Conservation (phyloP, 2,329 filamentous ascomycete species). For the Dactylonectria estremocensis region DNA sequence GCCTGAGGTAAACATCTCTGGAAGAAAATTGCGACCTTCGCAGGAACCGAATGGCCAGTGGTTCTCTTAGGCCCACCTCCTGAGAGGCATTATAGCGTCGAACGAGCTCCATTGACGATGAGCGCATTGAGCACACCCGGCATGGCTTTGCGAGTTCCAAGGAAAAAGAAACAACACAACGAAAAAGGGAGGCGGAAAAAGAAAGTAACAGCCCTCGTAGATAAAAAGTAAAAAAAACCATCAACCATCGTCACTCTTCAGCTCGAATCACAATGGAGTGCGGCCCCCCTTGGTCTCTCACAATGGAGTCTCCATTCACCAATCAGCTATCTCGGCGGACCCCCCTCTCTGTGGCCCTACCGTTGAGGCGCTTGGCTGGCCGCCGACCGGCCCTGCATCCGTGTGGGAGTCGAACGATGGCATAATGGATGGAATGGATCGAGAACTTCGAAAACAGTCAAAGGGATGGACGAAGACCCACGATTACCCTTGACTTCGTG, state of each 20-base stretch:
- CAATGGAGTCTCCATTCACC: conserved; percentile 19
- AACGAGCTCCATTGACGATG: conserved; percentile 10
- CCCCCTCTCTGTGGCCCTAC: conserved; percentile 30
- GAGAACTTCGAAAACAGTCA: neutral
- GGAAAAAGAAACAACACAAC: neutral
- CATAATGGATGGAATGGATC: conserved; percentile 1
- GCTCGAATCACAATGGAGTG: conserved; percentile 35
- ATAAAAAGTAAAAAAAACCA: conserved; percentile 25
- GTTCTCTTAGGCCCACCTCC: neutral
- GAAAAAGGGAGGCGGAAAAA: conserved; percentile 11
- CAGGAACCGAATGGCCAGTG: neutral
- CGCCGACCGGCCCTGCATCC: conserved; percentile 30
- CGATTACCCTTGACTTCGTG: conserved; percentile 3
- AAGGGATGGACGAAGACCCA: neutral
- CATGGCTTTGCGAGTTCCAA: neutral
- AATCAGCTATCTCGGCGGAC: conserved; percentile 36
- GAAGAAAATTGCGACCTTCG: neutral
- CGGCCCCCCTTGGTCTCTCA: conserved; percentile 28
- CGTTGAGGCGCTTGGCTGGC: conserved; percentile 34
- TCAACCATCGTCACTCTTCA: conserved; percentile 25
- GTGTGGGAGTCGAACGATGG: conserved; percentile 2
- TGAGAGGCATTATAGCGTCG: neutral
- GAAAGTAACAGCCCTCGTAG: conserved; percentile 9
- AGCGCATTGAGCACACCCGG: conserved; percentile 10
- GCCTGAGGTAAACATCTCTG: neutral